A percentile compares a stretch with the other conserved stretches of the same genome.
Conservation (phyloP, 1,284 basidiomycete genomes). For the Hemileia vastatrix region DNA sequence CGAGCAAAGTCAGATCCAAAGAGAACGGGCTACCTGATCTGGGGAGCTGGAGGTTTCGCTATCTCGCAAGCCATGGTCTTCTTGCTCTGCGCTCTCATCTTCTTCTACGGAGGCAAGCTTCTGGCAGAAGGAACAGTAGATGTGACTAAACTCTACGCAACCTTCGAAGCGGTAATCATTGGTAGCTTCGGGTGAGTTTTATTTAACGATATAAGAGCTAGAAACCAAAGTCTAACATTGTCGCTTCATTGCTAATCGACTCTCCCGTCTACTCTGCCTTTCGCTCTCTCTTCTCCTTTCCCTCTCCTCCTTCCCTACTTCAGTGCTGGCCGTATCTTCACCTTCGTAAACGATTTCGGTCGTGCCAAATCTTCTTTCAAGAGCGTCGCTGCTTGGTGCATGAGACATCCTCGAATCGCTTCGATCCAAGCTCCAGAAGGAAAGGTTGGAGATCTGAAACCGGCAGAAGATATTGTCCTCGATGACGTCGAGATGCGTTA, state of each 20-base stretch:
- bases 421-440: background rate
- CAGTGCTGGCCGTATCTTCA: slow-evolving; percentile 33
- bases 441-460: no score
- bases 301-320: background rate
- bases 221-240: no score
- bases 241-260: no score
- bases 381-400: slow-evolving; percentile 34
- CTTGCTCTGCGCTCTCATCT: slow-evolving; percentile 32
- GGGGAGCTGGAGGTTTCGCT: slow-evolving; percentile 34
- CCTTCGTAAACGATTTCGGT: slow-evolving; percentile 35
- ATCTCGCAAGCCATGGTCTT: slow-evolving; percentile 36
- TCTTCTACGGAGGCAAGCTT: slow-evolving; percentile 37
- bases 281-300: background rate
- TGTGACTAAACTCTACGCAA: slow-evolving; percentile 31
- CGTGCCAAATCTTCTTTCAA: slow-evolving; percentile 33
- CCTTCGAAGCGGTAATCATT: background rate
- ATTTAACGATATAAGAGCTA: no score
- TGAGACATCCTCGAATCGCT: slow-evolving; percentile 29
- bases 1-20: slow-evolving; percentile 26
- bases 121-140: slow-evolving; percentile 25
- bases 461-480: slow-evolving; percentile 33
- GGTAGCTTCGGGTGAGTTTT: no score
- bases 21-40: slow-evolving; percentile 28
- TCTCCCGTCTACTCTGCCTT: no score
- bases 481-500: slow-evolving; percentile 38